These are phyloP conservation scores for Trametes meyenii DNA, from an alignment of 768 basidiomycete genomes.

Conservation along the genomic window DNA sequence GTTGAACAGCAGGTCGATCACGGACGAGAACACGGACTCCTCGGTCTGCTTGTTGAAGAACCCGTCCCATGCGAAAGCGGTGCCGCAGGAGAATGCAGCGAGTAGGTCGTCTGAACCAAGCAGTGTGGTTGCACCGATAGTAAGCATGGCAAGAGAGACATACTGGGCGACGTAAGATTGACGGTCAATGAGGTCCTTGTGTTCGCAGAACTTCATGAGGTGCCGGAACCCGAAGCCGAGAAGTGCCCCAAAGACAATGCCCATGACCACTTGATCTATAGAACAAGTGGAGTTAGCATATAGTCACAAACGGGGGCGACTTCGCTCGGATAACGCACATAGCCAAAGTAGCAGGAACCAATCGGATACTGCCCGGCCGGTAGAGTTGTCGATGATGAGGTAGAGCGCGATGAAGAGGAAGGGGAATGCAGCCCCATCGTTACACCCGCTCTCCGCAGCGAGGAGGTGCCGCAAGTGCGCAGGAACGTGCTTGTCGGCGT, in stretches of 20 bases:
- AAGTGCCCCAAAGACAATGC: constrained; percentile 70
- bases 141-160: constrained; percentile 78
- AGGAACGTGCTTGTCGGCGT: constrained; percentile 96
- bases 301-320: constrained; percentile 1
- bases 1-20: constrained; percentile 96
- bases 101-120: constrained; percentile 93
- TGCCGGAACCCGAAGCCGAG: constrained; percentile 82
- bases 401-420: constrained; percentile 92
- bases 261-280: constrained; percentile 80
- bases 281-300: constrained; percentile 5
- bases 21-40: constrained; percentile 93
- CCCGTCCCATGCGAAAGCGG: constrained; percentile 96
- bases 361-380: constrained; percentile 69
- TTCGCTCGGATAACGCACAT: constrained; percentile 51
- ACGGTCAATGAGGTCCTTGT: constrained; percentile 84
- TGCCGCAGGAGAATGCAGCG: constrained; percentile 92
- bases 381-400: constrained; percentile 68
- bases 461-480: constrained; percentile 72
- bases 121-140: constrained; percentile 81
- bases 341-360: constrained; percentile 91
- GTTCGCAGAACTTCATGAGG: constrained; percentile 92
- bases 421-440: constrained; percentile 96
- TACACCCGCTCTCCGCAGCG: constrained; percentile 84
- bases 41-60: constrained; percentile 94
- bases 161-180: constrained; percentile 96